These are phyloP conservation scores for Colletotrichum liaoningense DNA, from an alignment of 2,329 filamentous ascomycete genomes.

Conservation along the genomic window DNA sequence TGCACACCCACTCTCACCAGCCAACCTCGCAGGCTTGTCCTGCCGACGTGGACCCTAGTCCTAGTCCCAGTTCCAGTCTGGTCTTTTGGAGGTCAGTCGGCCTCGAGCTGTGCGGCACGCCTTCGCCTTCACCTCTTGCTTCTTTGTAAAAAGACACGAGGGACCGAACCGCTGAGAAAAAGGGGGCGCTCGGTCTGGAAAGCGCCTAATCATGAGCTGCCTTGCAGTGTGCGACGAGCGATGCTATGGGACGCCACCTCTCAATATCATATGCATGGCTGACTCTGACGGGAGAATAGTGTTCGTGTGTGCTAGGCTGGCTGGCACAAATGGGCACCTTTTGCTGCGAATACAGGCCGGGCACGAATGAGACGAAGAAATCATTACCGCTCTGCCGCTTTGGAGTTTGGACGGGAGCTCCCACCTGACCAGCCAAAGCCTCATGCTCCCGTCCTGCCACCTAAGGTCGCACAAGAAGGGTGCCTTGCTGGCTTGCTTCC, in stretches of 20 bases:
- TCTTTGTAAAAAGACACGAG: constrained; percentile 3
- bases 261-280: constrained; percentile 34
- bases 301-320: constrained; percentile 1
- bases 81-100: neutral
- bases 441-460: neutral
- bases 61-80: neutral
- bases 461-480: constrained; percentile 18
- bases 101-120: neutral
- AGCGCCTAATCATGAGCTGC: neutral
- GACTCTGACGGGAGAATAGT: constrained; percentile 20
- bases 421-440: neutral
- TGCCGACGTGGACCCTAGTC: neutral
- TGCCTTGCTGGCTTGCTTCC: neutral
- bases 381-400: neutral
- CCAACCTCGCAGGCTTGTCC: constrained; percentile 1
- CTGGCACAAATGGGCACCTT: neutral
- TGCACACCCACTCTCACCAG: neutral
- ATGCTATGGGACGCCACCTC: constrained; percentile 31
- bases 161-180: constrained; percentile 5
- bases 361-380: neutral
- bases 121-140: neutral
- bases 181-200: neutral
- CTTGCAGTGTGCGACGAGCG: neutral
- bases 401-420: neutral
- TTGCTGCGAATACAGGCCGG: neutral